Percentiles rank a stretch among this genome's conserved stretches.
Evolutionary conservation across 176 grass and related monocot species (phyloP).

Genomic region (Areca catechu): DNA sequence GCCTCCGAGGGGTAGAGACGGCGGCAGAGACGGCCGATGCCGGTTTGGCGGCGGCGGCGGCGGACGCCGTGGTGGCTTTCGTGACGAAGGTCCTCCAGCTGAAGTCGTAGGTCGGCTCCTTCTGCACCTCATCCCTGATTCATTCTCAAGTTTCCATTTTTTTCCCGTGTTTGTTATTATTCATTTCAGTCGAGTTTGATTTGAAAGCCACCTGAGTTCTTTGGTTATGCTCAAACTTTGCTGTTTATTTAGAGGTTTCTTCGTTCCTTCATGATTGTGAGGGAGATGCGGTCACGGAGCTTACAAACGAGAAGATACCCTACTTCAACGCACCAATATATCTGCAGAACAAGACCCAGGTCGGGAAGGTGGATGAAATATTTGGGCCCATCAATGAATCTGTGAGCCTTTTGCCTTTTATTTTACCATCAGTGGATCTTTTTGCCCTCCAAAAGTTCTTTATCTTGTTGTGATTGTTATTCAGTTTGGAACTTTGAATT

Average conservation of each 20-base stretch:
- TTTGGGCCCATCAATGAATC: constrained; percentile 99
- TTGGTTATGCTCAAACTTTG: too few relatives aligned
- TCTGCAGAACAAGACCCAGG: constrained; percentile 89
- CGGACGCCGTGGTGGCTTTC: constrained; percentile 48
- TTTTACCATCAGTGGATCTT: too few relatives aligned
- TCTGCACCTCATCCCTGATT: background rate
- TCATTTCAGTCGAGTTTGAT: too few relatives aligned
- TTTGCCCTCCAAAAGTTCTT: too few relatives aligned
- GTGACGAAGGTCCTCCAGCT: constrained; percentile 79
- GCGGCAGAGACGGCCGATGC: constrained; percentile 28
- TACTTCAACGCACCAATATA: constrained; percentile 95
- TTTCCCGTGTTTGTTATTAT: too few relatives aligned
- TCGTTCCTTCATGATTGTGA: constrained; percentile 84
- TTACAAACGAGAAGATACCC: constrained; percentile 96
- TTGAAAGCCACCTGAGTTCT: too few relatives aligned
- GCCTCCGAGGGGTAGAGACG: constrained; percentile 66
- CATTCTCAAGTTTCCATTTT: background rate
- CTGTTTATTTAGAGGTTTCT: constrained; percentile 53
- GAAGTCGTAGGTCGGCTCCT: constrained; percentile 67
- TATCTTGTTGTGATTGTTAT: too few relatives aligned
- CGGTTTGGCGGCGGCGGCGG: constrained; percentile 18
- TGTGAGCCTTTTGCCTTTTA: constrained; percentile 27
- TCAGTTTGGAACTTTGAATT: too few relatives aligned
- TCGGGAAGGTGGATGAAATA: constrained; percentile 97
- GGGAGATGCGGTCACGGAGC: constrained; percentile 80